These are phyloP conservation scores for Pseudogymnoascus sp. DNA, from an alignment of 2,329 filamentous ascomycete genomes.

Conservation along the genomic window DNA sequence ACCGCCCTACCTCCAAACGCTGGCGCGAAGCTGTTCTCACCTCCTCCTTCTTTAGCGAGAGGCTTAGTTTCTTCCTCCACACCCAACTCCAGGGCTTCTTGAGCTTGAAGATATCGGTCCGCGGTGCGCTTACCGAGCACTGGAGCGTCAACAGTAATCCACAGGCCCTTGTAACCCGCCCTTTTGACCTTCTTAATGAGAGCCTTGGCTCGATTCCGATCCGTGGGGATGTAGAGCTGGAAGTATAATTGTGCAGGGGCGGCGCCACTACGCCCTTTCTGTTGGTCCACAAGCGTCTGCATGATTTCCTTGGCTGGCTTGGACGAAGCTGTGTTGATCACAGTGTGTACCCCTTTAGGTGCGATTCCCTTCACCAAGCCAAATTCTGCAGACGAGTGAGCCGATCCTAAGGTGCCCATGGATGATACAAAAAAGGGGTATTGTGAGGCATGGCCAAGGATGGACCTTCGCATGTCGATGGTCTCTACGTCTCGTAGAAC, in stretches of 20 bases:
- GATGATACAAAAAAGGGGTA: not conserved
- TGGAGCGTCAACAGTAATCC: conserved; percentile 50
- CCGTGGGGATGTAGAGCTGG: conserved; percentile 52
- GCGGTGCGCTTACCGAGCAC: conserved; percentile 46
- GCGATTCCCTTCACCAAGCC: not conserved
- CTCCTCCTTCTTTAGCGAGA: conserved; percentile 48
- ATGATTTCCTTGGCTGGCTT: not conserved
- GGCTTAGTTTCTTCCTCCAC: conserved; percentile 36
- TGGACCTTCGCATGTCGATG: not conserved
- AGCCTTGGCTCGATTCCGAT: conserved; percentile 41
- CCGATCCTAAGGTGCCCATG: not conserved
- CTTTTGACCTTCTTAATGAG: conserved; percentile 40
- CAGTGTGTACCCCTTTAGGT: not conserved
- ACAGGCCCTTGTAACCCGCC: conserved; percentile 43
- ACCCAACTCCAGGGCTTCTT: conserved; percentile 20
- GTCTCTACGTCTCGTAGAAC: not conserved
- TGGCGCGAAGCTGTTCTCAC: conserved; percentile 46
- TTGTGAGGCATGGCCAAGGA: not conserved
- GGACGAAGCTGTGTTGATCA: not conserved
- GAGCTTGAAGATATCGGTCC: conserved; percentile 36
- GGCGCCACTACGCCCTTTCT: not conserved
- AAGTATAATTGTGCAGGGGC: conserved; percentile 39
- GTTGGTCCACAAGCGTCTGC: not conserved
- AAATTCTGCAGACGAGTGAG: not conserved
- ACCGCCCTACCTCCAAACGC: conserved; percentile 29